Percentiles rank a stretch among this genome's conserved stretches.
phyloP scores from a whole-genome alignment of 345 rosid species.

The Schrenkiella parvula region DNA sequence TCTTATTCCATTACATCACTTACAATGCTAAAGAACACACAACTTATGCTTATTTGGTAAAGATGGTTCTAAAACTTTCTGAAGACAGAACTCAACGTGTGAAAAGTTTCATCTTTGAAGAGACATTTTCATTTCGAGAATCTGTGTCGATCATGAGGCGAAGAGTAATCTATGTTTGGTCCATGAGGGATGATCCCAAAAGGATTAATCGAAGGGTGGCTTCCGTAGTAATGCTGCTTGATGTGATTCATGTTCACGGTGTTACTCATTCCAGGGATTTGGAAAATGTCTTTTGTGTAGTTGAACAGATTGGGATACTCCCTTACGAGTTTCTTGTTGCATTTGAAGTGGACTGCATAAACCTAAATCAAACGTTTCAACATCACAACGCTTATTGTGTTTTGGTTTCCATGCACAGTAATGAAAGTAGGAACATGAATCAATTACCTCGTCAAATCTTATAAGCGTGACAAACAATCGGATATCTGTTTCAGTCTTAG shows the following conservation, averaged over 20 bases:
- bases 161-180: slow-evolving; percentile 53
- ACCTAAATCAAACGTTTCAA: slow-evolving; percentile 37
- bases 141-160: slow-evolving; percentile 54
- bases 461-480: slow-evolving; percentile 76
- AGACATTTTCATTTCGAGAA: slow-evolving; percentile 29
- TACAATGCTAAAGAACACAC: neutral
- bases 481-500: slow-evolving; percentile 62
- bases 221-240: slow-evolving; percentile 72
- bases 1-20: slow-evolving; percentile 1
- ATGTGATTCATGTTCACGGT: slow-evolving; percentile 68
- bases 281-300: slow-evolving; percentile 63
- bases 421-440: neutral
- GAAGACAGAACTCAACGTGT: neutral
- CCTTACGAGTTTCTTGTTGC: slow-evolving; percentile 69
- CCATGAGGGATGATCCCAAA: slow-evolving; percentile 64
- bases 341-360: slow-evolving; percentile 74
- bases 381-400: too few relatives aligned
- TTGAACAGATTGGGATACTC: slow-evolving; percentile 70
- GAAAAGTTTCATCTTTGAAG: neutral
- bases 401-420: neutral
- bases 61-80: neutral
- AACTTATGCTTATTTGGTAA: neutral
- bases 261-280: slow-evolving; percentile 52
- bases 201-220: slow-evolving; percentile 68
- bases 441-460: slow-evolving; percentile 83